Conservation (phyloP, 2,329 filamentous ascomycete species). For the Diaporthe helianthi region DNA sequence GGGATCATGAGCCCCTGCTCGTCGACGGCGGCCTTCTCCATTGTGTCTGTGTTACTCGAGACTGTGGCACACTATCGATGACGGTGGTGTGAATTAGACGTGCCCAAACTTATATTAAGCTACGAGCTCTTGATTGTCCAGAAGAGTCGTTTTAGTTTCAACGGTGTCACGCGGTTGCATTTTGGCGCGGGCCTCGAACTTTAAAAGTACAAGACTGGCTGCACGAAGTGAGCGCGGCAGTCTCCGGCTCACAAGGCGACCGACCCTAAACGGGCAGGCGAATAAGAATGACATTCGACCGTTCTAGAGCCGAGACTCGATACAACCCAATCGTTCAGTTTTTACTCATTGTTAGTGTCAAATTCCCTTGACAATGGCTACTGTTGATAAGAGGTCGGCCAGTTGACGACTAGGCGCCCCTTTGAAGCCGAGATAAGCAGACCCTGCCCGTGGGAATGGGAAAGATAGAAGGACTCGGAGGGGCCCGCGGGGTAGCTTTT, state of each 20-base stretch:
- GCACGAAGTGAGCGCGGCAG: background rate
- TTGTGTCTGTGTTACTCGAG: slow-evolving; percentile 33
- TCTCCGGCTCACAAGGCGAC: slow-evolving; percentile 4
- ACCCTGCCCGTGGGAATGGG: background rate
- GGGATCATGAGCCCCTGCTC: slow-evolving; percentile 43
- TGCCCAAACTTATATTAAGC: background rate
- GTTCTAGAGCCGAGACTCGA: background rate
- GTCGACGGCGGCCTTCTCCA: slow-evolving; percentile 45
- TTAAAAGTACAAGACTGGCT: slow-evolving; percentile 12
- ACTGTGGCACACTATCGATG: background rate
- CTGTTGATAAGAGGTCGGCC: slow-evolving; percentile 4
- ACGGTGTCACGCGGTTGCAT: slow-evolving; percentile 4
- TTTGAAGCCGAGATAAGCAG: slow-evolving; percentile 13
- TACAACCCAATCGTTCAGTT: slow-evolving; percentile 5
- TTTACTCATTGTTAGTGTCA: slow-evolving; percentile 10
- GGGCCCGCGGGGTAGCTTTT: slow-evolving; percentile 18
- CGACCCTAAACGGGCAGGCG: slow-evolving; percentile 16
- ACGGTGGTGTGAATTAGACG: background rate
- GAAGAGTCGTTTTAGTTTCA: background rate
- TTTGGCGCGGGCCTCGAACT: slow-evolving; percentile 1
- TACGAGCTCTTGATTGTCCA: background rate
- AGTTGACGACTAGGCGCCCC: slow-evolving; percentile 15
- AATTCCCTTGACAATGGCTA: slow-evolving; percentile 6
- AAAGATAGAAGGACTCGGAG: background rate
- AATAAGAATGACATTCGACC: slow-evolving; percentile 20